Percentiles rank a stretch among this genome's conserved stretches.
Evolutionary conservation across 1,284 basidiomycete genomes (phyloP).

Genomic region (Golubevia sp.): DNA sequence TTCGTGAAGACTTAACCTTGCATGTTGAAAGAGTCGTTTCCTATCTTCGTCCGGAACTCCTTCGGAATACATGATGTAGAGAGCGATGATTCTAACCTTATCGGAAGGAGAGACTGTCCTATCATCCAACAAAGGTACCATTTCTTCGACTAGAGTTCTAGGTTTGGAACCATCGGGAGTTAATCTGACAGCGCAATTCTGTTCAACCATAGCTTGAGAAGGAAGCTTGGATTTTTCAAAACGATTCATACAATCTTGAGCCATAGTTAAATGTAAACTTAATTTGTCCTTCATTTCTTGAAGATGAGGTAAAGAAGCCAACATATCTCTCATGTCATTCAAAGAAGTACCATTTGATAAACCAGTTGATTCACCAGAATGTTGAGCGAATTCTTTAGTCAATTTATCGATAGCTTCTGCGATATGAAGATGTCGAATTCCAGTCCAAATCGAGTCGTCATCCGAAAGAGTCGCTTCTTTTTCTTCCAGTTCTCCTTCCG

Average conservation of each 20-base stretch:
- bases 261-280: conserved; percentile 94
- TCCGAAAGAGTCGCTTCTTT: conserved; percentile 83
- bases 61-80: conserved; percentile 94
- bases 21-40: conserved; percentile 91
- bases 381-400: conserved; percentile 91
- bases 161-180: conserved; percentile 54
- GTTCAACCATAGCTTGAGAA: conserved; percentile 87
- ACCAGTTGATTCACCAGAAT: conserved; percentile 88
- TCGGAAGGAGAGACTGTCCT: conserved; percentile 71
- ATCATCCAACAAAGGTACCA: conserved; percentile 93
- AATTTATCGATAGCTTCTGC: conserved; percentile 95
- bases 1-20: conserved; percentile 83
- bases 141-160: conserved; percentile 81
- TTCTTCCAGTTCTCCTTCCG: conserved; percentile 77
- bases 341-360: conserved; percentile 77
- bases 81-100: conserved; percentile 94
- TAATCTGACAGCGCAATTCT: conserved; percentile 64
- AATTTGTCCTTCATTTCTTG: conserved; percentile 96
- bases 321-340: conserved; percentile 99
- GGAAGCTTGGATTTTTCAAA: conserved; percentile 88
- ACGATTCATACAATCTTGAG: conserved; percentile 91
- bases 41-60: conserved; percentile 98
- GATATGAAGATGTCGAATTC: conserved; percentile 95
- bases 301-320: conserved; percentile 91
- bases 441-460: conserved; percentile 85